phyloP scores from a whole-genome alignment of 768 basidiomycete species.

The Lentinula aciculospora region DNA sequence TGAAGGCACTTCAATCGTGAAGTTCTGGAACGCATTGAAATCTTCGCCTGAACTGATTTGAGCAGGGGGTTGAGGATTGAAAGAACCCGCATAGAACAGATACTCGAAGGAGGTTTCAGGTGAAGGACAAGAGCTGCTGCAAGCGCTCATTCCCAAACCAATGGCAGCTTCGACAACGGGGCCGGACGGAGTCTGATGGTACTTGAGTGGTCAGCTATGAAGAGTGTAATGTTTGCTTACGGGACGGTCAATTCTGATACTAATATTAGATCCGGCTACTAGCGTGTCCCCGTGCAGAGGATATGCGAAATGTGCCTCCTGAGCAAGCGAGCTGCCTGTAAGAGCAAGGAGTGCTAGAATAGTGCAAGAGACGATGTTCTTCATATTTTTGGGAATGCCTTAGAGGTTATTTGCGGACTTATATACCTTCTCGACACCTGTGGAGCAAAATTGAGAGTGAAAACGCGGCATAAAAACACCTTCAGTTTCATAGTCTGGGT shows the following conservation, averaged over 20 bases:
- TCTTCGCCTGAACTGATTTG: background rate
- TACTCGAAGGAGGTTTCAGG: background rate
- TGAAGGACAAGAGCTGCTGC: background rate
- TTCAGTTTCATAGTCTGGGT: background rate
- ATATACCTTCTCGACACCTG: background rate
- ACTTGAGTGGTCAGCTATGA: background rate
- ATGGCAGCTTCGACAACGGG: background rate
- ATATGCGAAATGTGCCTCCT: background rate
- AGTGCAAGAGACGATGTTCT: background rate
- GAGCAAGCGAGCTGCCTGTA: background rate
- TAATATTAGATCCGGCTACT: background rate
- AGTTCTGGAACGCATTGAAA: constrained; percentile 3
- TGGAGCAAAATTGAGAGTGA: background rate
- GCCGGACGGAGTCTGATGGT: background rate
- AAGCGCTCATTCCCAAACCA: constrained; percentile 1
- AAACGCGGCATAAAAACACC: background rate
- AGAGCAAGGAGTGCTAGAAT: background rate
- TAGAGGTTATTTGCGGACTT: background rate
- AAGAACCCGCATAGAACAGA: background rate
- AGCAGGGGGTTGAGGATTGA: background rate
- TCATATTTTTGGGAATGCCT: background rate
- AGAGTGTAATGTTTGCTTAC: background rate
- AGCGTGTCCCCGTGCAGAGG: background rate
- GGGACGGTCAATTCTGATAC: constrained; percentile 1
- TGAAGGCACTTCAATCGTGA: background rate